Evolutionary conservation across 345 rosid genomes (phyloP).

Genomic region (Cardiospermum halicacabum): DNA sequence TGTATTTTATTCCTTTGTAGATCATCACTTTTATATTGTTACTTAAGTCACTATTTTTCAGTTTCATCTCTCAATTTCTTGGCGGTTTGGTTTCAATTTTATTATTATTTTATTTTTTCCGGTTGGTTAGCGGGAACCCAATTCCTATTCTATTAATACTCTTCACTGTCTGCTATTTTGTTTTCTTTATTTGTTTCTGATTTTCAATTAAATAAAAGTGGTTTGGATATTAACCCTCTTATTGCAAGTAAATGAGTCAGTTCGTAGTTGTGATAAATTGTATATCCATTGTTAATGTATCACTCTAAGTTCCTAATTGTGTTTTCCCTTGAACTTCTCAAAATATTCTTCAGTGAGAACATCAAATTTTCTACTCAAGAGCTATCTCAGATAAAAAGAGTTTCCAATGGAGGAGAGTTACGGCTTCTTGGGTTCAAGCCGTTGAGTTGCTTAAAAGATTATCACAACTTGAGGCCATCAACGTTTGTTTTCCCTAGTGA

Average conservation of each 20-base stretch:
- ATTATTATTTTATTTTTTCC: neutral
- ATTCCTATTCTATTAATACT: neutral
- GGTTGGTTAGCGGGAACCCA: neutral
- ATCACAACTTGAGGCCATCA: conserved; percentile 90
- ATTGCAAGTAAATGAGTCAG: neutral
- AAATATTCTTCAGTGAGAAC: conserved; percentile 44
- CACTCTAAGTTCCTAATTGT: conserved; percentile 3
- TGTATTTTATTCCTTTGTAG: neutral
- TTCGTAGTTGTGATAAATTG: neutral
- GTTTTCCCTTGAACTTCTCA: conserved; percentile 12
- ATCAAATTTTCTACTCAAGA: conserved; percentile 59
- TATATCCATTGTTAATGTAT: neutral
- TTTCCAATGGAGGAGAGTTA: conserved; percentile 61
- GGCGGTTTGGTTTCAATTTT: neutral
- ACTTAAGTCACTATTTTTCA: neutral
- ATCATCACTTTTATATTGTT: conserved; percentile 7
- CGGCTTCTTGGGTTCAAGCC: conserved; percentile 94
- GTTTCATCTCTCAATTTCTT: neutral
- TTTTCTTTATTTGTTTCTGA: neutral
- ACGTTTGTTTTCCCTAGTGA: conserved; percentile 89
- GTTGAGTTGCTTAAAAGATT: conserved; percentile 78
- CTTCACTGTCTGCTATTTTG: neutral
- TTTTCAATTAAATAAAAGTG: neutral
- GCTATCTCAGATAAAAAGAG: conserved; percentile 68
- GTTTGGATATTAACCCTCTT: neutral